Evolutionary conservation across 2,329 filamentous ascomycete species (phyloP).

Genomic region (Xylariaceae sp.): DNA sequence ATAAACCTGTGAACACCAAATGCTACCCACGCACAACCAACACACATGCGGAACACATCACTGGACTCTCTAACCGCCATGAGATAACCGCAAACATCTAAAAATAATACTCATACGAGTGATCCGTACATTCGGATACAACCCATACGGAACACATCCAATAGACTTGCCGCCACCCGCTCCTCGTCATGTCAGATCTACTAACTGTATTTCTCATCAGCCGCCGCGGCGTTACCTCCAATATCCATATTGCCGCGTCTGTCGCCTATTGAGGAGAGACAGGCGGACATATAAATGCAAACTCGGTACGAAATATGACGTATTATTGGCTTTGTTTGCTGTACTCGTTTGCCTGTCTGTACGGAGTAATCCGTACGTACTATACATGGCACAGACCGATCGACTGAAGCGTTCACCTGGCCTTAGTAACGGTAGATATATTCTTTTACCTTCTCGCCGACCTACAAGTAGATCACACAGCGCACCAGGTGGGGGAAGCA

Average conservation of each 20-base stretch:
- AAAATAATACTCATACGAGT: too few relatives aligned
- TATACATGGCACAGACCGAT: not conserved
- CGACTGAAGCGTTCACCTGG: not conserved
- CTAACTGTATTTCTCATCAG: constrained; percentile 10
- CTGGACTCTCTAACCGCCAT: too few relatives aligned
- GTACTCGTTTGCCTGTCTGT: not conserved
- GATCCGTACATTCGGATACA: too few relatives aligned
- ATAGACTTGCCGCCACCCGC: too few relatives aligned
- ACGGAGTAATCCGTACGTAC: not conserved
- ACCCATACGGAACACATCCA: too few relatives aligned
- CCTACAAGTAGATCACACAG: not conserved
- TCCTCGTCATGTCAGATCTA: too few relatives aligned
- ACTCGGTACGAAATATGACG: not conserved
- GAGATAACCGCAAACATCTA: not conserved
- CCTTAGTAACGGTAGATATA: not conserved
- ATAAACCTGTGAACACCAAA: too few relatives aligned
- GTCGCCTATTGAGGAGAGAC: not conserved
- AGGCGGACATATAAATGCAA: too few relatives aligned
- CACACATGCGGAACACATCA: too few relatives aligned
- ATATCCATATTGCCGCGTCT: constrained; percentile 19
- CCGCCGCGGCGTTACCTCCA: constrained; percentile 10
- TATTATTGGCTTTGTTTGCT: not conserved
- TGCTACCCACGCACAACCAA: too few relatives aligned
- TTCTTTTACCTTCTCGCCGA: not conserved
- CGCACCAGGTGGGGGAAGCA: not conserved